Evolutionary conservation across 345 rosid species (phyloP).

Genomic region (Punica granatum): DNA sequence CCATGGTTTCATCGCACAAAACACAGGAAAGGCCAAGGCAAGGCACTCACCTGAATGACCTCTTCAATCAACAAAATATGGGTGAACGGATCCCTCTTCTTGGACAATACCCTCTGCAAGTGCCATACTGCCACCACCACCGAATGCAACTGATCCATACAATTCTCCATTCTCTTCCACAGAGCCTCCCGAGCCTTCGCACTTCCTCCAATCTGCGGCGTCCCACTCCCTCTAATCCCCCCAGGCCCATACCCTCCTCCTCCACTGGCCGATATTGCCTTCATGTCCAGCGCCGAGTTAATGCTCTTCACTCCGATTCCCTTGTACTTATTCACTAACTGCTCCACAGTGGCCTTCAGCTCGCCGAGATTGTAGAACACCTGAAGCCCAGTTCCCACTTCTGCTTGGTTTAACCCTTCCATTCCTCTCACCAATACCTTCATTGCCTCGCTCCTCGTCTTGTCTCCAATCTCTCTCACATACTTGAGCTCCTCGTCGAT

Average conservation of each 20-base stretch:
- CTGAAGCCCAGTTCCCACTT: slow-evolving; percentile 94
- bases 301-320: slow-evolving; percentile 77
- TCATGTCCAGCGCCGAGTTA: slow-evolving; percentile 78
- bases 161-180: slow-evolving; percentile 85
- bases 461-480: slow-evolving; percentile 63
- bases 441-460: slow-evolving; percentile 65
- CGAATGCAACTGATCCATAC: slow-evolving; percentile 85
- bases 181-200: slow-evolving; percentile 77
- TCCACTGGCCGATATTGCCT: slow-evolving; percentile 55
- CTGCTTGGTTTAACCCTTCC: slow-evolving; percentile 95
- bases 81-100: slow-evolving; percentile 95
- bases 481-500: slow-evolving; percentile 69
- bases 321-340: slow-evolving; percentile 68
- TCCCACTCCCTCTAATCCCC: slow-evolving; percentile 87
- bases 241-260: slow-evolving; percentile 72
- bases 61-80: slow-evolving; percentile 91
- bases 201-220: slow-evolving; percentile 92
- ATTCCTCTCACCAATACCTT: slow-evolving; percentile 83
- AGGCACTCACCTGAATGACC: slow-evolving; percentile 63
- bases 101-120: slow-evolving; percentile 89
- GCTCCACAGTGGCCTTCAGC: slow-evolving; percentile 68
- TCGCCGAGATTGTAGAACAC: slow-evolving; percentile 95
- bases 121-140: slow-evolving; percentile 91
- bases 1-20: neutral
- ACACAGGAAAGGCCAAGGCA: neutral